Conservation (phyloP, 164 flowering plant species). For the Brasenia schreberi region DNA sequence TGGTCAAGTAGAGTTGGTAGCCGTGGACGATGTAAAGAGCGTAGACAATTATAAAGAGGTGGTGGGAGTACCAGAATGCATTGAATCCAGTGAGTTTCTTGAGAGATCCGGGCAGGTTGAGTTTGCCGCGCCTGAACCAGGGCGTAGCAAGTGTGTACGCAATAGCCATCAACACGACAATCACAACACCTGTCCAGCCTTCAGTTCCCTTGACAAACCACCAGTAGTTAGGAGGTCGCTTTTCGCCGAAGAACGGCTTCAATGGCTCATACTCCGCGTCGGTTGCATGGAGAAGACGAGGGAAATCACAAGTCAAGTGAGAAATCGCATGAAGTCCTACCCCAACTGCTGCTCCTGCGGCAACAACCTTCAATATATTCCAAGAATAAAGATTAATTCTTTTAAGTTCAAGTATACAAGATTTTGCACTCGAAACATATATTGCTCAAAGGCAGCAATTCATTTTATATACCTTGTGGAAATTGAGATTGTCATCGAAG, state of each 20-base stretch:
- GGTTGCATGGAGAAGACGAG: slow-evolving; percentile 28
- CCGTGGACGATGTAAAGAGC: slow-evolving; percentile 22
- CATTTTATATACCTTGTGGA: slow-evolving; percentile 31
- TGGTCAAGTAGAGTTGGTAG: slow-evolving; percentile 17
- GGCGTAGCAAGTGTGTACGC: slow-evolving; percentile 23
- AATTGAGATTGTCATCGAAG: slow-evolving; percentile 47
- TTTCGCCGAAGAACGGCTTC: slow-evolving; percentile 37
- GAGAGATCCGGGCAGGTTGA: slow-evolving; percentile 17
- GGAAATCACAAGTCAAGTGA: slow-evolving; percentile 28
- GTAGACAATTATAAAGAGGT: slow-evolving; percentile 25
- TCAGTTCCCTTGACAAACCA: slow-evolving; percentile 21
- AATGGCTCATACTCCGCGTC: slow-evolving; percentile 38
- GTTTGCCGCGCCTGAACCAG: slow-evolving; percentile 23
- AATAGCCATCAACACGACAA: slow-evolving; percentile 24
- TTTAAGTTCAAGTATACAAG: background rate
- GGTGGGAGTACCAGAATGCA: slow-evolving; percentile 33
- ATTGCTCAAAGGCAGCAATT: too few relatives aligned
- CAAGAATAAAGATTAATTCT: background rate
- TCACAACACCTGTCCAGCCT: slow-evolving; percentile 20
- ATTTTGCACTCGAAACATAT: too few relatives aligned
- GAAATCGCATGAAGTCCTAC: slow-evolving; percentile 18
- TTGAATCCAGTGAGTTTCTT: slow-evolving; percentile 23
- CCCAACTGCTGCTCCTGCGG: slow-evolving; percentile 17
- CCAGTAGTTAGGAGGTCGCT: slow-evolving; percentile 26
- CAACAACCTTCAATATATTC: slow-evolving; percentile 20